Base-by-base conservation (phyloP, 2,329 filamentous ascomycete genomes). In the Lecanoromycetidae sp. region DNA sequence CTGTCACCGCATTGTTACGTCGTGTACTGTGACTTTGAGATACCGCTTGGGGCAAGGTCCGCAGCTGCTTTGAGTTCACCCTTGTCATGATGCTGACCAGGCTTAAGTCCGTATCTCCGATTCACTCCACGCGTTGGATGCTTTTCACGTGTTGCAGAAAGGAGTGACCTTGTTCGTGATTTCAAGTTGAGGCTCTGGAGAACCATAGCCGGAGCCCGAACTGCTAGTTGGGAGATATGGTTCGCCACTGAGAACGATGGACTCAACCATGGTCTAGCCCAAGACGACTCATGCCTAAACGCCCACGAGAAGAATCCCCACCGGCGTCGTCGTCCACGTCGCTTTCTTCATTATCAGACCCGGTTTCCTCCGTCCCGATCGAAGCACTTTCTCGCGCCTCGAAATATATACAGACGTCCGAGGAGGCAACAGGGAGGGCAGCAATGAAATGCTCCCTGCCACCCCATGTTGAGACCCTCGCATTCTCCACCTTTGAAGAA, bases 401-500 rank as follows among this genome's bases (percentile, higher is more conserved):
- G 51, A 72, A 72, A 54, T 66, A 70, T 50, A 60, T 66, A 29
- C 51, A 55, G 10, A 43, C 44, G n/a, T 48, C 44, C 8, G 37
- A 37, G 10, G 46, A 43, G 3, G 9, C 9, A n/a, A 10, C 26
- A 17, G 32, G 20, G 27, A 26, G 19, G 30, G 19, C 40, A 32
- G 33, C 30, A 32, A 55, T 55, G 51, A 50, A 71, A 64, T 96
- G 90, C 68, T 78, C 76, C 17, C 71, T 96, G 19, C 86, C 88
- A 44, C 85, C 86, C 38, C 88, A 95, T 65, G 73, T 70, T 55
- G 75, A 82, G 50, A 71, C 78, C 1, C 59, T 91, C 46, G 69
- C 72, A 4, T 96, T 98, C 63, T 61, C 69, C 20, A 79, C 80
- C 0, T 87, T 87, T 59, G 74, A 79, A 49, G 84, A 87, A 13